phyloP scores from a whole-genome alignment of 805 yeast species.

The Brettanomyces naardenensis region DNA sequence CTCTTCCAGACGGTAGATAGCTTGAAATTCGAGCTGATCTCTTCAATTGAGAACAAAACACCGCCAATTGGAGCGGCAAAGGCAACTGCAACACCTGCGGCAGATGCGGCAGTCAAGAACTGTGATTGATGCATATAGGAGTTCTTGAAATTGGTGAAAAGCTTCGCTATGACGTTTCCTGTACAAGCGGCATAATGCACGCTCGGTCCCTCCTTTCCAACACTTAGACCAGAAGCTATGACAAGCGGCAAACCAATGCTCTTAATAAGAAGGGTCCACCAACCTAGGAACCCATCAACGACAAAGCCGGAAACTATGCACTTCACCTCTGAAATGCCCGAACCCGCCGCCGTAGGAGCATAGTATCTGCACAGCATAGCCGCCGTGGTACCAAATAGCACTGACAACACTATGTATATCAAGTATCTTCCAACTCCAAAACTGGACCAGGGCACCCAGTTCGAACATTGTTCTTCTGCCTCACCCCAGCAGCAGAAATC shows the following conservation, averaged over 20 bases:
- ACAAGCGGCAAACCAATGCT: conserved; percentile 80
- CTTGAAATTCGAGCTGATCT: conserved; percentile 68
- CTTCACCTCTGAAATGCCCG: conserved; percentile 95
- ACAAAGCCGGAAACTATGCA: conserved; percentile 88
- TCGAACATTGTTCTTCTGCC: conserved; percentile 39
- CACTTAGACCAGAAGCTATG: conserved; percentile 85
- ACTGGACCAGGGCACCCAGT: conserved; percentile 65
- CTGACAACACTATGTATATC: conserved; percentile 51
- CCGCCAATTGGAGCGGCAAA: conserved; percentile 98
- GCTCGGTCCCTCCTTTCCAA: conserved; percentile 97
- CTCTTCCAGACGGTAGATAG: conserved; percentile 83
- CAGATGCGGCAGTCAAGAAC: conserved; percentile 81
- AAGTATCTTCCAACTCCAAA: conserved; percentile 40
- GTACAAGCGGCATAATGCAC: conserved; percentile 97
- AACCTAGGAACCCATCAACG: conserved; percentile 66
- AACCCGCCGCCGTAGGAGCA: conserved; percentile 93
- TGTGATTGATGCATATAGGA: conserved; percentile 43
- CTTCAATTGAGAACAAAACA: conserved; percentile 87
- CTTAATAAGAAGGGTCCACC: conserved; percentile 67
- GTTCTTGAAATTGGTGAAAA: conserved; percentile 35
- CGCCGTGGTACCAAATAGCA: conserved; percentile 54
- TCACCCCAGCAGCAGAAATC: conserved; percentile 79
- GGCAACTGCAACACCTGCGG: conserved; percentile 98
- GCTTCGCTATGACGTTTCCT: conserved; percentile 68
- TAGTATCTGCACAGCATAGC: conserved; percentile 59